Conservation (phyloP, 345 rosid species). For the Capsella bursapastoris region DNA sequence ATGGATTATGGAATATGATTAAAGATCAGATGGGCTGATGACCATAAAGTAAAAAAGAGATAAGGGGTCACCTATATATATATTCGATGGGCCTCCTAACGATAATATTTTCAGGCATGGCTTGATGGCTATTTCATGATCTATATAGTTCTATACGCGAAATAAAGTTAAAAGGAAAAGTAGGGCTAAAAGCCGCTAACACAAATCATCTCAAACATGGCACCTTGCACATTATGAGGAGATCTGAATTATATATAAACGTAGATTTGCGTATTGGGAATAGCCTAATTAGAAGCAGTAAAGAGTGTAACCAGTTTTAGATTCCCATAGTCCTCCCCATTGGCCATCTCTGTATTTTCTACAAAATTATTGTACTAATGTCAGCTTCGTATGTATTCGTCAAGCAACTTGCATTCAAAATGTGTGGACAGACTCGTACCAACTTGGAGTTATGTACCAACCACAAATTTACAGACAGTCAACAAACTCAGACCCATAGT, state of each 20-base stretch:
- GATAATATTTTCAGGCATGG: neutral
- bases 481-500: neutral
- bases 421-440: neutral
- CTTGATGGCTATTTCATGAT: neutral
- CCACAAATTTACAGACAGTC: neutral
- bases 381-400: constrained; percentile 1
- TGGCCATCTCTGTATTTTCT: neutral
- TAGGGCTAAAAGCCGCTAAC: neutral
- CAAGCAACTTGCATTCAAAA: neutral
- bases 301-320: neutral
- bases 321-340: neutral
- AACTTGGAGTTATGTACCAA: constrained; percentile 25
- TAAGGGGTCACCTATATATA: too few relatives aligned
- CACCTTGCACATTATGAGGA: constrained; percentile 15
- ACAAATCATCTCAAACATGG: neutral
- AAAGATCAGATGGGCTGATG: neutral
- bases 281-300: constrained; percentile 16
- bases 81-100: neutral
- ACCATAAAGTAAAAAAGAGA: neutral
- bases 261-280: constrained; percentile 6
- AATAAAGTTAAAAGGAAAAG: neutral
- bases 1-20: neutral
- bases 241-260: neutral
- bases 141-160: neutral
- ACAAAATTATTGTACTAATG: neutral